These are phyloP conservation scores for Dipteronia sinensis DNA, from an alignment of 345 rosid species.

Conservation along the genomic window DNA sequence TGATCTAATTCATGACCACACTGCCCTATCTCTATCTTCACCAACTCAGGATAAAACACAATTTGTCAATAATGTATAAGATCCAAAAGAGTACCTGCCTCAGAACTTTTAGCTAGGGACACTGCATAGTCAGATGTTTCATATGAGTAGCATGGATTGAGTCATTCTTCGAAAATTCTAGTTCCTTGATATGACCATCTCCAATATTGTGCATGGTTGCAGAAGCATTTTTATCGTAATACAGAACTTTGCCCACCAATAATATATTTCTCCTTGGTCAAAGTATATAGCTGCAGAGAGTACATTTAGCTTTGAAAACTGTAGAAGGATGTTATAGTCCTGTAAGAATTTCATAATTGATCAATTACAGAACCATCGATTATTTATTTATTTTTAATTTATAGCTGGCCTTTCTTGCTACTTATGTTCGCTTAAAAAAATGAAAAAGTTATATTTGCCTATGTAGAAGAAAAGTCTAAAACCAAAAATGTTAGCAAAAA, in stretches of 20 bases:
- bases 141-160: slow-evolving; percentile 22
- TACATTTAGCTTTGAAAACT: slow-evolving; percentile 6
- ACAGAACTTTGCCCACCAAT: slow-evolving; percentile 47
- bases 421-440: background rate
- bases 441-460: background rate
- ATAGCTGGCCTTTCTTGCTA: background rate
- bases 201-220: slow-evolving; percentile 23
- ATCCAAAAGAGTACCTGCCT: slow-evolving; percentile 56
- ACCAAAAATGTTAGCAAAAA: background rate
- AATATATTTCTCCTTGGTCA: slow-evolving; percentile 55
- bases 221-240: slow-evolving; percentile 24
- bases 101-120: slow-evolving; percentile 31
- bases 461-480: background rate
- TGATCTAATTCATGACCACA: background rate
- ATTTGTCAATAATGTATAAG: background rate
- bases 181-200: slow-evolving; percentile 31
- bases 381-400: background rate
- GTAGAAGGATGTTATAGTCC: slow-evolving; percentile 11
- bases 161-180: slow-evolving; percentile 27
- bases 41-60: background rate
- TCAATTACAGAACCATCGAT: background rate
- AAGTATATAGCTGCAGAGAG: slow-evolving; percentile 55
- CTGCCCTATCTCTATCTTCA: background rate
- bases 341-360: background rate
- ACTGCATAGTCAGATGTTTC: slow-evolving; percentile 34